Percentiles rank a stretch among this genome's conserved stretches.
phyloP scores from a whole-genome alignment of 192 early-diverging fungal genomes.

The Rhizoclosmatium sp. region DNA sequence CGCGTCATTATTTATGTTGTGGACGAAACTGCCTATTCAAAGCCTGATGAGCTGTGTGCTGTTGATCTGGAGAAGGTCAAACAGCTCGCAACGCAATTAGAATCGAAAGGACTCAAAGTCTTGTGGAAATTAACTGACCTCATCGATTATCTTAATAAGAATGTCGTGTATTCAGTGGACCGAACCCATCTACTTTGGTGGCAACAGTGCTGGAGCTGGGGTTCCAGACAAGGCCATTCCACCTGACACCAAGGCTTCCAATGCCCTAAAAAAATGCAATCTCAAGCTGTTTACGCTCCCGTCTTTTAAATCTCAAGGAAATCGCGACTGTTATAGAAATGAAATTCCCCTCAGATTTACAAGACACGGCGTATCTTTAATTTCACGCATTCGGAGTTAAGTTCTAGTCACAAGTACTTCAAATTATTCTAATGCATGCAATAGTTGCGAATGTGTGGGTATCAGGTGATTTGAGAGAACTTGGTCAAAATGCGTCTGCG shows the following conservation, averaged over 20 bases:
- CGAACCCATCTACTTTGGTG: conserved; percentile 19
- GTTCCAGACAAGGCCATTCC: not conserved
- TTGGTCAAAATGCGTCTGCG: conserved; percentile 20
- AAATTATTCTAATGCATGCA: not conserved
- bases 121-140: not conserved
- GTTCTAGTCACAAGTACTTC: not conserved
- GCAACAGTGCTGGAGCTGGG: conserved; percentile 1
- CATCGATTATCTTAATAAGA: conserved; percentile 5
- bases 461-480: conserved; percentile 7
- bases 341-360: conserved; percentile 16
- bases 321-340: not conserved
- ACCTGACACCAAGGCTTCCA: not conserved
- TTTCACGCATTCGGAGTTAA: not conserved
- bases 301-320: conserved; percentile 1
- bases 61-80: not conserved
- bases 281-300: conserved; percentile 7
- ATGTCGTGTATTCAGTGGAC: conserved; percentile 19
- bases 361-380: not conserved
- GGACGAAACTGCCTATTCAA: not conserved
- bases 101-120: not conserved
- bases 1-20: conserved; percentile 9
- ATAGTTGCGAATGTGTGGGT: conserved; percentile 30
- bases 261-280: not conserved
- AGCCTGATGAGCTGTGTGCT: not conserved
- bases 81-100: not conserved